phyloP scores from a whole-genome alignment of 768 basidiomycete genomes.

The Suillus paluster region DNA sequence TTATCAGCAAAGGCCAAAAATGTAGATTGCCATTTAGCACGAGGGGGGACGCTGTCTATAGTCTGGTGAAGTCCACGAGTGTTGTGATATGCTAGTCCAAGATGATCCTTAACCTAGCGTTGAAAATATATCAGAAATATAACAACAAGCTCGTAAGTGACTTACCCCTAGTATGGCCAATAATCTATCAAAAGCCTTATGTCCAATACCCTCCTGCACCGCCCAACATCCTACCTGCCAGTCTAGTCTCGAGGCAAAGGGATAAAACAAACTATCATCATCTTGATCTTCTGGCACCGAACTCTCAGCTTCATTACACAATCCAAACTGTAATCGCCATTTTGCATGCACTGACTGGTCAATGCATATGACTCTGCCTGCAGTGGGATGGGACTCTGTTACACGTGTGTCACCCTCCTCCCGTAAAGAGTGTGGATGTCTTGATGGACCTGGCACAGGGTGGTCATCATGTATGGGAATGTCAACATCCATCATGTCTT shows the following conservation, averaged over 20 bases:
- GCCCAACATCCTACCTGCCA: conserved; percentile 6
- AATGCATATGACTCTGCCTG: background rate
- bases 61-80: conserved; percentile 3
- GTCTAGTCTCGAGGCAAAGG: conserved; percentile 3
- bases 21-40: background rate
- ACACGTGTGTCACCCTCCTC: background rate
- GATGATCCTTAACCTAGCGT: background rate
- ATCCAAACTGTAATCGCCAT: background rate
- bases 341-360: background rate
- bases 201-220: conserved; percentile 10
- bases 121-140: background rate
- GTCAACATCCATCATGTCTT: background rate
- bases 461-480: background rate
- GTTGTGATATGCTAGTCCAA: conserved; percentile 9
- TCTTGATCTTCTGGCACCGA: background rate
- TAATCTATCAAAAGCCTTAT: conserved; percentile 10
- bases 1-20: background rate
- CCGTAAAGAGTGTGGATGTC: background rate
- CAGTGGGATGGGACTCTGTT: background rate
- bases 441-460: background rate
- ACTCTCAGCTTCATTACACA: background rate
- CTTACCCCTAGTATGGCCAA: conserved; percentile 9
- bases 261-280: conserved; percentile 1
- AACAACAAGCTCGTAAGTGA: background rate
- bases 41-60: background rate